Conservation (phyloP, 768 basidiomycete species). For the Macrolepiota fuliginosa region DNA sequence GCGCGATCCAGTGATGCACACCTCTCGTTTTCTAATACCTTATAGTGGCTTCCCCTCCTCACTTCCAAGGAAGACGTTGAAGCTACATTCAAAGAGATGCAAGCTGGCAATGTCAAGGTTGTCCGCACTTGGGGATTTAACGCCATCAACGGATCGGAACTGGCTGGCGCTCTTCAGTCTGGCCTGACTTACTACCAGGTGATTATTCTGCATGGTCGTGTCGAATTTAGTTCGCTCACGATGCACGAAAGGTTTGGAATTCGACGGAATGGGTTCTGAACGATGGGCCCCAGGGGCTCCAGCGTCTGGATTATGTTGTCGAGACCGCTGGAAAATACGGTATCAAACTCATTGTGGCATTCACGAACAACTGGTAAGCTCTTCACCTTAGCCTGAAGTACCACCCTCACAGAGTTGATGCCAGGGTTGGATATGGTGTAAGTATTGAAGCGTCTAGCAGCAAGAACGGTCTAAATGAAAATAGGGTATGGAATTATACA, state of each 20-base stretch:
- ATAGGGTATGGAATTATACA: slow-evolving; percentile 61
- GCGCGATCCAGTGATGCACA: background rate
- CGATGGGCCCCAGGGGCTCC: slow-evolving; percentile 50
- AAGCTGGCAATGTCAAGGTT: slow-evolving; percentile 45
- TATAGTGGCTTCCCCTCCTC: slow-evolving; percentile 56
- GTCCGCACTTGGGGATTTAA: slow-evolving; percentile 55
- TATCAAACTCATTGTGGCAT: slow-evolving; percentile 49
- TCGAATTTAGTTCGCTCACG: background rate
- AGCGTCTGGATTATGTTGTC: slow-evolving; percentile 51
- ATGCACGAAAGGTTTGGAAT: slow-evolving; percentile 43
- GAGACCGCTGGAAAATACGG: slow-evolving; percentile 45
- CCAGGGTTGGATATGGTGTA: slow-evolving; percentile 58
- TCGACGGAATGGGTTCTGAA: slow-evolving; percentile 46
- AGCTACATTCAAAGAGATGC: slow-evolving; percentile 47
- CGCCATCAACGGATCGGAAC: slow-evolving; percentile 42
- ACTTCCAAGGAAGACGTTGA: slow-evolving; percentile 45
- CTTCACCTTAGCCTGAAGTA: background rate
- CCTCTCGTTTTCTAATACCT: background rate
- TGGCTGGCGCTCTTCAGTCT: slow-evolving; percentile 38
- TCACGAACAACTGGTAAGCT: slow-evolving; percentile 54
- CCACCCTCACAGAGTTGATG: background rate
- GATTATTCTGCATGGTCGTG: slow-evolving; percentile 5
- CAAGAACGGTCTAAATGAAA: background rate
- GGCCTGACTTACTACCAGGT: slow-evolving; percentile 51
- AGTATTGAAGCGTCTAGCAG: slow-evolving; percentile 12